Percentiles rank a stretch among this genome's conserved stretches.
Conservation (phyloP, 2,329 filamentous ascomycete genomes). For the Cercospora sp. region DNA sequence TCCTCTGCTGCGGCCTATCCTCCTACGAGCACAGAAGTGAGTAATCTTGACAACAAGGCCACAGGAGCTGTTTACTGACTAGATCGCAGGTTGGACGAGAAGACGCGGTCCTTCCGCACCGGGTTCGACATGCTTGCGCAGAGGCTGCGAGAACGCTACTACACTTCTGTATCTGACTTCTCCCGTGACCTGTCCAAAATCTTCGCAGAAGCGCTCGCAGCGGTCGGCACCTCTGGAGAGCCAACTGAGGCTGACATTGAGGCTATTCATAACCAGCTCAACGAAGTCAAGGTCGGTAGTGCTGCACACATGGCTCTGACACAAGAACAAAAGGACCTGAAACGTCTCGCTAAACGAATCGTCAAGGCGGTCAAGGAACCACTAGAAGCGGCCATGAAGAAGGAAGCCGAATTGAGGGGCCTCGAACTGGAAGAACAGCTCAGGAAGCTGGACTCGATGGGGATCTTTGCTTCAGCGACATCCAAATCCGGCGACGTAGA, state of each 20-base stretch:
- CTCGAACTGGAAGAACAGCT: slow-evolving; percentile 69
- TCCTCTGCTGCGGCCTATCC: slow-evolving; percentile 70
- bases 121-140: slow-evolving; percentile 54
- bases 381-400: slow-evolving; percentile 71
- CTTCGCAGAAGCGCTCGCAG: slow-evolving; percentile 55
- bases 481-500: slow-evolving; percentile 48
- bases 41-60: slow-evolving; percentile 47
- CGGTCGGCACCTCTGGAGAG: slow-evolving; percentile 30
- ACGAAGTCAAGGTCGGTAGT: slow-evolving; percentile 38
- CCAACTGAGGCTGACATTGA: slow-evolving; percentile 26
- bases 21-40: slow-evolving; percentile 80
- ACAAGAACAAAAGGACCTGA: slow-evolving; percentile 74
- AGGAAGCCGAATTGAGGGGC: slow-evolving; percentile 77
- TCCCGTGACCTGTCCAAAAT: slow-evolving; percentile 58
- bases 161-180: slow-evolving; percentile 62
- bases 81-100: slow-evolving; percentile 60
- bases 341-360: slow-evolving; percentile 84
- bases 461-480: slow-evolving; percentile 53
- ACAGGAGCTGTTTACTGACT: slow-evolving; percentile 40
- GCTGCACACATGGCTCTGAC: slow-evolving; percentile 45
- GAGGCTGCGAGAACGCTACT: slow-evolving; percentile 57
- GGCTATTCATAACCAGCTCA: slow-evolving; percentile 47
- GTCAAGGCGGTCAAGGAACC: slow-evolving; percentile 77
- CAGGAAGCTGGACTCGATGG: slow-evolving; percentile 71
- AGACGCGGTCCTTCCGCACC: slow-evolving; percentile 54